These are phyloP conservation scores for Huntiella abstrusa DNA, from an alignment of 2,329 filamentous ascomycete genomes.

Conservation along the genomic window DNA sequence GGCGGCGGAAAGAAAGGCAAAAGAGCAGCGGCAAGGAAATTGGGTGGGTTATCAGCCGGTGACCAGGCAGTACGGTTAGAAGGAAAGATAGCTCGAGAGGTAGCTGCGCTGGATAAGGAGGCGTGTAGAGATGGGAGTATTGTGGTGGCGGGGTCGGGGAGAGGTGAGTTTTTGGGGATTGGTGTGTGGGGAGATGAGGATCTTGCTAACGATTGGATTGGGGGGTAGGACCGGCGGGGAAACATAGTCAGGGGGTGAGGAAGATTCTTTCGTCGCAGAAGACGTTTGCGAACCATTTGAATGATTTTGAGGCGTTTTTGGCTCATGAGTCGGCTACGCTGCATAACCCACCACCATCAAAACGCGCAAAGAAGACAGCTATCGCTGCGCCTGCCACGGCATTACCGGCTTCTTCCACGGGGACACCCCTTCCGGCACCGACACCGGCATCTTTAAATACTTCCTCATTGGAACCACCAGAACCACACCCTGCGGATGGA, in stretches of 20 bases:
- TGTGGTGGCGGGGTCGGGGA: slow-evolving; percentile 38
- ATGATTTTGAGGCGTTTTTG: slow-evolving; percentile 53
- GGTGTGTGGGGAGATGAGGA: no score
- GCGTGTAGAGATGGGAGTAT: slow-evolving; percentile 56
- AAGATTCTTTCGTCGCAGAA: slow-evolving; percentile 66
- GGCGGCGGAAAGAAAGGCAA: slow-evolving; percentile 26
- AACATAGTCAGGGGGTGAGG: slow-evolving; percentile 51
- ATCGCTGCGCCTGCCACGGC: slow-evolving; percentile 19
- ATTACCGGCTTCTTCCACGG: slow-evolving; percentile 11
- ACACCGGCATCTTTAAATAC: not conserved
- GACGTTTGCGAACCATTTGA: slow-evolving; percentile 66
- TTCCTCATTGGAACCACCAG: not conserved
- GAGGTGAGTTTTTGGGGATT: slow-evolving; percentile 17
- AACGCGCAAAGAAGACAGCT: slow-evolving; percentile 5
- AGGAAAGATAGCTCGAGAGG: slow-evolving; percentile 60
- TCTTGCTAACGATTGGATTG: no score
- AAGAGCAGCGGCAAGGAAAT: slow-evolving; percentile 43
- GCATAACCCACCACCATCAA: slow-evolving; percentile 8
- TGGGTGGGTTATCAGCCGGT: slow-evolving; percentile 31
- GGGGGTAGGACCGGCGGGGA: slow-evolving; percentile 16
- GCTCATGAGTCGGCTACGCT: slow-evolving; percentile 18
- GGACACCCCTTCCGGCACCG: not conserved
- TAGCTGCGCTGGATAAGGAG: slow-evolving; percentile 69
- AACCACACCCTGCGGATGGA: slow-evolving; percentile 27
- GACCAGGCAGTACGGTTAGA: slow-evolving; percentile 70